phyloP scores from a whole-genome alignment of 2,329 filamentous ascomycete species.

The Xylaria hypoxylon region DNA sequence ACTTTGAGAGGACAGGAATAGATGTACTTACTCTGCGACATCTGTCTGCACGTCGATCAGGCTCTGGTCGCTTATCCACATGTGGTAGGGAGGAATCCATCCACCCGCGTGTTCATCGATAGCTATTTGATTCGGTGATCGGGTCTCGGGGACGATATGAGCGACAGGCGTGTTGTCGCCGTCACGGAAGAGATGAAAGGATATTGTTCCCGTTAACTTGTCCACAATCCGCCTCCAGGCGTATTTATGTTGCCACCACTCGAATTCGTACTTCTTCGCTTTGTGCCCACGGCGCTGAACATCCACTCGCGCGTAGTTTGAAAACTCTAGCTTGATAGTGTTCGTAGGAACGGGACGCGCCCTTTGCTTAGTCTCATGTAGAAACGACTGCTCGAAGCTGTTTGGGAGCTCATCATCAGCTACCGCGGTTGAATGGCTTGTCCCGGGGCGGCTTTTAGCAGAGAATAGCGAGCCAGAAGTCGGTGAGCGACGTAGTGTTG shows the following conservation, averaged over 20 bases:
- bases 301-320: conserved; percentile 95
- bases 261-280: conserved; percentile 86
- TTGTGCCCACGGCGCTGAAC: conserved; percentile 76
- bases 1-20: conserved; percentile 21
- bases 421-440: conserved; percentile 51
- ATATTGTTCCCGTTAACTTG: conserved; percentile 75
- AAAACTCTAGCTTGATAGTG: conserved; percentile 90
- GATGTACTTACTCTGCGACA: conserved; percentile 79
- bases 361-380: conserved; percentile 50
- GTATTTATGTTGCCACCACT: conserved; percentile 92
- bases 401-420: conserved; percentile 50
- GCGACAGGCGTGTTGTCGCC: conserved; percentile 75
- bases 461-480: conserved; percentile 51
- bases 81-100: conserved; percentile 89
- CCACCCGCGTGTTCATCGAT: conserved; percentile 83
- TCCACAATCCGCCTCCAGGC: conserved; percentile 82
- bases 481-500: conserved; percentile 53
- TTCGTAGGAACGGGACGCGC: conserved; percentile 71
- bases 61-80: conserved; percentile 85
- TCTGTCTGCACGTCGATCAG: conserved; percentile 79
- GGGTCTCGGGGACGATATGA: conserved; percentile 84
- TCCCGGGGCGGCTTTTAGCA: conserved; percentile 51
- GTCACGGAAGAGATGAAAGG: conserved; percentile 82
- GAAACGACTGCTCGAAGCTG: conserved; percentile 46
- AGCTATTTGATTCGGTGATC: conserved; percentile 75